phyloP scores from a whole-genome alignment of 257 asterid species.

The Solanum dulcamara region DNA sequence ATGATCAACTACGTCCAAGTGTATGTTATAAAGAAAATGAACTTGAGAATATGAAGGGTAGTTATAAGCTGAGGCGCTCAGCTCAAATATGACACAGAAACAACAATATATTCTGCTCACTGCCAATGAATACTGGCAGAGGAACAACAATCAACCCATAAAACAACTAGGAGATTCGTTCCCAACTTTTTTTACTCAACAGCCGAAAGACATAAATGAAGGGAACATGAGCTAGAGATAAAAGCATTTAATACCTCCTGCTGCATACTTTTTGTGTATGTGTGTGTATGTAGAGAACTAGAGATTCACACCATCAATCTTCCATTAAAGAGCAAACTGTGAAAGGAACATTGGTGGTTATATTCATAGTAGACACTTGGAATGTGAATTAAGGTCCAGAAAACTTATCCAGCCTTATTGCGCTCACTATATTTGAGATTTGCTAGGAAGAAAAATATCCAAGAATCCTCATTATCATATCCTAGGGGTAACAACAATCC shows the following conservation, averaged over 20 bases:
- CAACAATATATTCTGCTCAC: background rate
- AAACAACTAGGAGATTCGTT: background rate
- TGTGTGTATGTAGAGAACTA: background rate
- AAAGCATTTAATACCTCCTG: background rate
- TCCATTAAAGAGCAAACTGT: background rate
- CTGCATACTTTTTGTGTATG: background rate
- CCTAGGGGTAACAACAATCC: background rate
- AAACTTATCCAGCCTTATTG: background rate
- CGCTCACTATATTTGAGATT: background rate
- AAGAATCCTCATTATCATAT: background rate
- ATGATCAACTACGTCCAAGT: background rate
- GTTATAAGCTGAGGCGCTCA: background rate
- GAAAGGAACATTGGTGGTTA: background rate
- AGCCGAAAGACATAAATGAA: background rate
- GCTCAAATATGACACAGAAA: background rate
- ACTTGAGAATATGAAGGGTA: background rate
- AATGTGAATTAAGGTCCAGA: background rate
- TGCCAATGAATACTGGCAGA: background rate
- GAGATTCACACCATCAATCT: background rate
- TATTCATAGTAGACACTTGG: background rate
- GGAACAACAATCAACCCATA: background rate
- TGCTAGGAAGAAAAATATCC: background rate
- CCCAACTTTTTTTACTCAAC: background rate
- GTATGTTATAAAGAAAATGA: background rate
- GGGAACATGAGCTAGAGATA: background rate